phyloP scores from a whole-genome alignment of 2,329 filamentous ascomycete genomes.

The Ilyonectria robusta region DNA sequence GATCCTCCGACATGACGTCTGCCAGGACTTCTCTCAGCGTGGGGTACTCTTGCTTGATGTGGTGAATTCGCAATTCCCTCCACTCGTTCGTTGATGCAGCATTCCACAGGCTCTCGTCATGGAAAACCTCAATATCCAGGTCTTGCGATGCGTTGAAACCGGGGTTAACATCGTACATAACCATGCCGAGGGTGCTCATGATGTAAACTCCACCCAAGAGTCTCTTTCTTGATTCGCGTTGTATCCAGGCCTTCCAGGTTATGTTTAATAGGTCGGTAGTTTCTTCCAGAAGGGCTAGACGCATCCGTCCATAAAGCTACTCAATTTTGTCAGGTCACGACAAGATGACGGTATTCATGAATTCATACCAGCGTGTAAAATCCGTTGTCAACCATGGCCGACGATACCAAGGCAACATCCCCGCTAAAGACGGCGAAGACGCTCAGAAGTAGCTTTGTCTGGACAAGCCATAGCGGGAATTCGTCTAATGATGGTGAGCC shows the following conservation, averaged over 20 bases:
- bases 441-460: conserved; percentile 27
- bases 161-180: conserved; percentile 31
- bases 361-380: conserved; percentile 31
- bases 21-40: conserved; percentile 23
- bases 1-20: conserved; percentile 17
- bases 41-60: neutral
- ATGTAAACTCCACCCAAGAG: conserved; percentile 24
- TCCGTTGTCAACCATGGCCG: conserved; percentile 24
- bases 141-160: conserved; percentile 32
- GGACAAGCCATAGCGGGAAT: conserved; percentile 28
- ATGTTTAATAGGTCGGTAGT: neutral
- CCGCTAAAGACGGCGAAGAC: conserved; percentile 34
- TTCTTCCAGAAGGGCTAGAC: neutral
- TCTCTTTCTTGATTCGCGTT: conserved; percentile 33
- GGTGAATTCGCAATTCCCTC: conserved; percentile 14
- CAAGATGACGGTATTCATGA: neutral
- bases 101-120: conserved; percentile 32
- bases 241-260: conserved; percentile 29
- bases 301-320: conserved; percentile 15
- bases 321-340: neutral
- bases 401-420: conserved; percentile 15
- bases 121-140: conserved; percentile 24
- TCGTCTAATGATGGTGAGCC: conserved; percentile 9
- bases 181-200: conserved; percentile 28
- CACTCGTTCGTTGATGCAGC: conserved; percentile 25